Base-by-base conservation (phyloP, 2,329 filamentous ascomycete species). In the Fusarium sp. region DNA sequence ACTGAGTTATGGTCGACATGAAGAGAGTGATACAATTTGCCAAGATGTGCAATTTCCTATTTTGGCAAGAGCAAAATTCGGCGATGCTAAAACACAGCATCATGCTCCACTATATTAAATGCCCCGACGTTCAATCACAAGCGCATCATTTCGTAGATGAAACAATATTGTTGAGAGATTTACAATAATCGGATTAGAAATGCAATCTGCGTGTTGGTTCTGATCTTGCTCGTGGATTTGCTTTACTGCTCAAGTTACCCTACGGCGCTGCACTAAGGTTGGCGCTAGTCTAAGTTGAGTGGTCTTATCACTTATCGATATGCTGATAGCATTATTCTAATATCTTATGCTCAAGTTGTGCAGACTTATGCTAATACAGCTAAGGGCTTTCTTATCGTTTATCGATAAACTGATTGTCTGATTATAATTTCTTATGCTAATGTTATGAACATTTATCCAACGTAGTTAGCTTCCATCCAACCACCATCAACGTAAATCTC, bases 401-500 rank as follows among this genome's bases (percentile, higher is more conserved):
- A 27, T 47, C 18, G 42, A 46, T 55, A 46, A 32, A 5, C 16
- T 4, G n/a, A 5, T 15, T 46, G 16, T 15, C 15, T 8, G 20
- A 25, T 25, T 15, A 15, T 38, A 1, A 25, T 12, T 11, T 2
- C 3, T 6, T 22, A 10, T 27, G 34, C 34, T 16, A 32, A 18
- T 0, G 0, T n/a, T 11, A 20, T 45, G 20, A 40, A 38, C 2
- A 29, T 16, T 40, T 40, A 66, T 43, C 40, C 72, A 5, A 75
- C 73, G 30, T 75, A 75, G 25, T 75, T 75, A 12, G 63, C 40
- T 25, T 75, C 73, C 68, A 73, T 71, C 73, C 72, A 79, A 0
- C 78, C 75, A 14, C 78, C 77, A 27, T 80, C 77, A 1, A 79
- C 73, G 5, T 72, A 74, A 59, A 75, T 75, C 49, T 75, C 72